A percentile compares a stretch with the other conserved stretches of the same genome.
Conservation (phyloP, 345 rosid species). For the Syzygium aromaticum region DNA sequence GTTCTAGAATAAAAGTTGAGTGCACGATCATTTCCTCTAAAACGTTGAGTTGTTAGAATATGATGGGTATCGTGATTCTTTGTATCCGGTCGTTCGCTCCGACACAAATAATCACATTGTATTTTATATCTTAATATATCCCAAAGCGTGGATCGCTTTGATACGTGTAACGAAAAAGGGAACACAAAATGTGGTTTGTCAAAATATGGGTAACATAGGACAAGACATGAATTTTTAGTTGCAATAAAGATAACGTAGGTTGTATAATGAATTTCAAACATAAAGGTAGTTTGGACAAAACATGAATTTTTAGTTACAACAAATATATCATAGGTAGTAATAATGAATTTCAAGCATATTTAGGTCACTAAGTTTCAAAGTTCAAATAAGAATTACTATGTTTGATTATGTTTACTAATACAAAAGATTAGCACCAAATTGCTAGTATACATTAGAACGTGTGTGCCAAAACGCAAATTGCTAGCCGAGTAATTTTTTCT, state of each 20-base stretch:
- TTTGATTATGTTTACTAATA: neutral
- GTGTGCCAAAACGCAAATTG: neutral
- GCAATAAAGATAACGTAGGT: neutral
- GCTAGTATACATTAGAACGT: fast-evolving
- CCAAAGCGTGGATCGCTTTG: neutral
- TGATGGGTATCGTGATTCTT: neutral
- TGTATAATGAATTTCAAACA: neutral
- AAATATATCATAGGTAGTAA: neutral
- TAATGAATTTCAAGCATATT: neutral
- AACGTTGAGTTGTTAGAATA: neutral
- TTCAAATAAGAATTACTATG: neutral
- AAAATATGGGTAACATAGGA: neutral
- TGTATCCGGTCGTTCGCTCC: neutral
- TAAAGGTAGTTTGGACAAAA: neutral
- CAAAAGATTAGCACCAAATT: neutral
- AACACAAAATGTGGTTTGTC: neutral
- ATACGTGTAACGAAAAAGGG: neutral
- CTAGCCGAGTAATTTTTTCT: neutral
- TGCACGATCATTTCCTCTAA: neutral
- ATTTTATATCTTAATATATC: neutral
- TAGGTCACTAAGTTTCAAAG: neutral
- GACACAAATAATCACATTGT: neutral
- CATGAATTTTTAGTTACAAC: neutral
- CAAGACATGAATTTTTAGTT: neutral
- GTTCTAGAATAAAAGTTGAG: neutral